A percentile compares a stretch with the other conserved stretches of the same genome.
These are phyloP conservation scores for Paraphaeosphaeria sporulosa DNA, from an alignment of 2,329 filamentous ascomycete genomes.

Conservation along the genomic window DNA sequence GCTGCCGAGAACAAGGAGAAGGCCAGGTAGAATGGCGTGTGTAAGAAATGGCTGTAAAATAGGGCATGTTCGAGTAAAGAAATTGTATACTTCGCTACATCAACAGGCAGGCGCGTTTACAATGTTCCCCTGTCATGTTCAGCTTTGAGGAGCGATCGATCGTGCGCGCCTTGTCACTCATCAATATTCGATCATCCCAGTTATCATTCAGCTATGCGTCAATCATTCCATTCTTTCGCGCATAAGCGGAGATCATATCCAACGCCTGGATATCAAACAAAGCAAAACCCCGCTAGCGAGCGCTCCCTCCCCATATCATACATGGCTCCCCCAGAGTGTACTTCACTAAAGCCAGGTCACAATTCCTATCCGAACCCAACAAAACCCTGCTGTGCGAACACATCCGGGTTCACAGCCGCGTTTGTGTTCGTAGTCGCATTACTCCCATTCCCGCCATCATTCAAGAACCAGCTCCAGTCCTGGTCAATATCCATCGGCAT, in stretches of 20 bases:
- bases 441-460: slow-evolving; percentile 31
- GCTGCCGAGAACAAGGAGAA: slow-evolving; percentile 79
- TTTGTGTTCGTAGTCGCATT: slow-evolving; percentile 8
- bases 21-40: slow-evolving; percentile 42
- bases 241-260: slow-evolving; percentile 6
- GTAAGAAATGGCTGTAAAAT: slow-evolving; percentile 4
- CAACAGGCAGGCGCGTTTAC: background rate
- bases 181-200: background rate
- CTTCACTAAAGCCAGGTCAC: background rate
- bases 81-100: slow-evolving; percentile 2
- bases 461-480: slow-evolving; percentile 52
- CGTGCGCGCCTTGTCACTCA: background rate
- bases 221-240: slow-evolving; percentile 1
- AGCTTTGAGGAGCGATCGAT: background rate
- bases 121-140: background rate
- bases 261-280: slow-evolving; percentile 8
- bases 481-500: slow-evolving; percentile 52
- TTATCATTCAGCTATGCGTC: background rate
- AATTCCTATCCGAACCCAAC: slow-evolving; percentile 34
- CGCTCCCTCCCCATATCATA: slow-evolving; percentile 2
- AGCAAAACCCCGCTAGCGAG: slow-evolving; percentile 1
- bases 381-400: slow-evolving; percentile 32
- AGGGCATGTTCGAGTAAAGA: slow-evolving; percentile 10
- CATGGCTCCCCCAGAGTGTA: background rate
- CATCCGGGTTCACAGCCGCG: slow-evolving; percentile 16